Conservation (phyloP, 768 basidiomycete genomes). For the Lactifluus volemus region DNA sequence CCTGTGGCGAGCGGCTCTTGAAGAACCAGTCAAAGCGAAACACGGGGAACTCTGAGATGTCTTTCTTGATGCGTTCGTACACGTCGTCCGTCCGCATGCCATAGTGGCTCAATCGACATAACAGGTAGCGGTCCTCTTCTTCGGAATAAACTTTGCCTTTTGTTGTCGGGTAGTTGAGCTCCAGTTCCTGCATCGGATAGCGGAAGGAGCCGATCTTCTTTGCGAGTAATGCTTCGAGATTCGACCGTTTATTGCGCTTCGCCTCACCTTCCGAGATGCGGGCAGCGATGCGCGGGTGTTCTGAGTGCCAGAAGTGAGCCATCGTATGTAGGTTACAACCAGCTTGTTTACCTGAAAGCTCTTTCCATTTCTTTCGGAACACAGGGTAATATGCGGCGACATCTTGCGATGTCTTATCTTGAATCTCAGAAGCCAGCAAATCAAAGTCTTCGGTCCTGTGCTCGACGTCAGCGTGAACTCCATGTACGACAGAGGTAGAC, state of each 20-base stretch:
- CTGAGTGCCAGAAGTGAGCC: constrained; percentile 28
- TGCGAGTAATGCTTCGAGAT: constrained; percentile 67
- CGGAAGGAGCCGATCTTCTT: constrained; percentile 76
- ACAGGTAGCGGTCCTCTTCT: constrained; percentile 92
- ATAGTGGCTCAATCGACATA: constrained; percentile 84
- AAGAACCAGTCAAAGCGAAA: constrained; percentile 99
- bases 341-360: constrained; percentile 51
- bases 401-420: constrained; percentile 73
- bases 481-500: constrained; percentile 20
- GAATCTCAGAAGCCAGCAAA: constrained; percentile 71
- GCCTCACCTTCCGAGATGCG: constrained; percentile 85
- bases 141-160: constrained; percentile 97
- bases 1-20: constrained; percentile 86
- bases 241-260: constrained; percentile 79
- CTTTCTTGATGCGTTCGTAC: constrained; percentile 92
- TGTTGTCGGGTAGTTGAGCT: constrained; percentile 89
- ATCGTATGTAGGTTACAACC: background rate
- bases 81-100: constrained; percentile 85
- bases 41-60: constrained; percentile 93
- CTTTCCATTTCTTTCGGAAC: constrained; percentile 86
- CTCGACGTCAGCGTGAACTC: background rate
- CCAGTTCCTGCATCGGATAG: constrained; percentile 95
- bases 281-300: constrained; percentile 72
- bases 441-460: constrained; percentile 55
- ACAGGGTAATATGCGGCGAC: constrained; percentile 70